Evolutionary conservation across 371 early-diverging fungal species (phyloP).

Genomic region (Thermomucor indicae-seudaticae): DNA sequence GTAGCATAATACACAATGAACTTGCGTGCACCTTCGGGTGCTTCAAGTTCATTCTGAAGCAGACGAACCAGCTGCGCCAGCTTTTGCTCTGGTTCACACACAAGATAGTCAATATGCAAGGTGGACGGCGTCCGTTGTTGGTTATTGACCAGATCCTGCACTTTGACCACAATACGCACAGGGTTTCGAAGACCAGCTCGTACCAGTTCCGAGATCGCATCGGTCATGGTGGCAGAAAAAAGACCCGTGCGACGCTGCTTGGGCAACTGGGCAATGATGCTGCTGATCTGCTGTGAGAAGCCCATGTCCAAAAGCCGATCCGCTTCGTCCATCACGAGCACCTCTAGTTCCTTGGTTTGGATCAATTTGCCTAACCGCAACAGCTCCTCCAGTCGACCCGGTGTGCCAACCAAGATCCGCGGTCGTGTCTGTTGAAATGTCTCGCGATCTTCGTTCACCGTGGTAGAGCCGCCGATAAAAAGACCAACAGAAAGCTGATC

Average conservation of each 20-base stretch:
- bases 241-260: slow-evolving; percentile 96
- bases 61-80: slow-evolving; percentile 69
- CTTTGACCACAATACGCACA: slow-evolving; percentile 81
- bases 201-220: slow-evolving; percentile 81
- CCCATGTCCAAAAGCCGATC: slow-evolving; percentile 95
- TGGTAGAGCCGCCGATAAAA: slow-evolving; percentile 70
- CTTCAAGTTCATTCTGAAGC: slow-evolving; percentile 24
- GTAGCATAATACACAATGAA: slow-evolving; percentile 93
- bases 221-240: slow-evolving; percentile 98
- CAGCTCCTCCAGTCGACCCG: slow-evolving; percentile 93
- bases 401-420: slow-evolving; percentile 94
- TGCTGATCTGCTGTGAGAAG: slow-evolving; percentile 75
- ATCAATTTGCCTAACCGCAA: slow-evolving; percentile 53
- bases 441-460: slow-evolving; percentile 62
- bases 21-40: slow-evolving; percentile 59
- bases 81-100: slow-evolving; percentile 77
- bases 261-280: slow-evolving; percentile 80
- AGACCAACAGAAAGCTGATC: slow-evolving; percentile 47
- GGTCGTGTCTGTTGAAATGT: slow-evolving; percentile 58
- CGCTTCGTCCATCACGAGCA: slow-evolving; percentile 92
- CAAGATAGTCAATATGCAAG: slow-evolving; percentile 72
- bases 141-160: slow-evolving; percentile 56
- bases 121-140: slow-evolving; percentile 69
- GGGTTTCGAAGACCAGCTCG: slow-evolving; percentile 92
- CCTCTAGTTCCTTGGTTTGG: slow-evolving; percentile 80